These are phyloP conservation scores for Fusarium sp. DNA, from an alignment of 2,329 filamentous ascomycete species.

Conservation along the genomic window DNA sequence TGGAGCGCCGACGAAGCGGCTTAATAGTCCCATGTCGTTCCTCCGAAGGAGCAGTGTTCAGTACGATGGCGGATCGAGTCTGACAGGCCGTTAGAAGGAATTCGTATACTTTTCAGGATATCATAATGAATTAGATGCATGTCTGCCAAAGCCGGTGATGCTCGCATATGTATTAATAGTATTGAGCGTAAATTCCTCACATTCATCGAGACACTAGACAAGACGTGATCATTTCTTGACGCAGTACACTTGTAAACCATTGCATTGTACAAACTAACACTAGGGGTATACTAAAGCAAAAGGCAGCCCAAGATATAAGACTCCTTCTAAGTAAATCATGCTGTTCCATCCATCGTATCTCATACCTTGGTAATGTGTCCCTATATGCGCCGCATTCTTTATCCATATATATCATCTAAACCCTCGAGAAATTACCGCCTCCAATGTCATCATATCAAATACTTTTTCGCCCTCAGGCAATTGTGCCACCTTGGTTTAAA, in stretches of 20 bases:
- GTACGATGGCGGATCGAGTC: slow-evolving; percentile 48
- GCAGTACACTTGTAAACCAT: neutral
- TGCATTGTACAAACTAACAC: slow-evolving; percentile 32
- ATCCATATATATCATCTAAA: slow-evolving; percentile 6
- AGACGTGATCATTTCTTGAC: neutral
- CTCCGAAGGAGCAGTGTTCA: slow-evolving; percentile 63
- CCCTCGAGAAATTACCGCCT: neutral
- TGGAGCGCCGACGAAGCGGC: slow-evolving; percentile 47
- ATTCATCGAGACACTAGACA: neutral
- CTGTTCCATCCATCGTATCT: slow-evolving; percentile 21
- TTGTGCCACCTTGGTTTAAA: slow-evolving; percentile 49
- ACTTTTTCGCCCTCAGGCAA: slow-evolving; percentile 27
- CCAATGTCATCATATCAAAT: neutral
- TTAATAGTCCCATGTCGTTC: slow-evolving; percentile 60
- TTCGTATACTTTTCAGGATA: neutral
- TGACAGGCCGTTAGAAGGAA: slow-evolving; percentile 30
- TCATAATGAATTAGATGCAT: slow-evolving; percentile 1
- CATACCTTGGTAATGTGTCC: slow-evolving; percentile 7
- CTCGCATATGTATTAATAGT: neutral
- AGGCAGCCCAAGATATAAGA: slow-evolving; percentile 31
- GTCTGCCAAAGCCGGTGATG: neutral
- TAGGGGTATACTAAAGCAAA: slow-evolving; percentile 48
- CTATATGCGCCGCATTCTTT: slow-evolving; percentile 17
- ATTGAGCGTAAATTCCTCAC: neutral
- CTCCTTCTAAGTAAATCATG: slow-evolving; percentile 34